Base-by-base conservation (phyloP, 2,329 filamentous ascomycete genomes). In the Botrytis aclada region DNA sequence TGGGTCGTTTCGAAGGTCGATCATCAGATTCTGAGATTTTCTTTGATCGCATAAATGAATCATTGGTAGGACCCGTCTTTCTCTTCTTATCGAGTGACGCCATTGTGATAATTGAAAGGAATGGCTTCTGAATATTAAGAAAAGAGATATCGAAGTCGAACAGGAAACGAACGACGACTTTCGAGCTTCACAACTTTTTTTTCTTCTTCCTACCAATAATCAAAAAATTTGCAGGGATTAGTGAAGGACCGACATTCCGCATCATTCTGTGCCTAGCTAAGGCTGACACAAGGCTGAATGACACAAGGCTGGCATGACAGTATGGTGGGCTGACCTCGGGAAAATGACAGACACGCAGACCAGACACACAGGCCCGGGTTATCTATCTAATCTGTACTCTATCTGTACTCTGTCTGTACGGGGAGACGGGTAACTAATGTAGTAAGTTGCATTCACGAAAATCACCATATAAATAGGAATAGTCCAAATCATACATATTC, bases 11-110 rank as follows among this genome's bases (percentile, higher is more conserved):
- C 62, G 76, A 75, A 45, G 79, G 79, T 64, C 78, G 76, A 72
- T 73, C 74, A 20, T 80, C 77, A 63, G 75, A 75, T 32, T 75
- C 74, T 29, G 65, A 66, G 39, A 72, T 43, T 64, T 80, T 80
- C 71, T 76, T 77, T 14, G 80, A 77, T 47, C 80, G 77, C 58
- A 77, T 76, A 71, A 81, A 81, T 16, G 78, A 80, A 56, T 81
- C 79, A 69, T 81, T 81, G 32, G 79, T 80, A 29, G 80, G 80
- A 14, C 76, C 78, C 41, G 37, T 75, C 75, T 80, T 81, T 71
- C 78, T 76, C 47, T 80, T 80, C 73, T 77, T 81, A 41, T 81
- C 79, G 54, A 80, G 77, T 70, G 80, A 78, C 47, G 78, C 80
- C 81, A 82, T 82, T 56, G 32, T 76, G 29, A 61, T 47, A 22